These are phyloP conservation scores for sorghum (Sorghum bicolor) DNA, from an alignment of 176 grass and related monocot genomes.

Conservation along the genomic window DNA sequence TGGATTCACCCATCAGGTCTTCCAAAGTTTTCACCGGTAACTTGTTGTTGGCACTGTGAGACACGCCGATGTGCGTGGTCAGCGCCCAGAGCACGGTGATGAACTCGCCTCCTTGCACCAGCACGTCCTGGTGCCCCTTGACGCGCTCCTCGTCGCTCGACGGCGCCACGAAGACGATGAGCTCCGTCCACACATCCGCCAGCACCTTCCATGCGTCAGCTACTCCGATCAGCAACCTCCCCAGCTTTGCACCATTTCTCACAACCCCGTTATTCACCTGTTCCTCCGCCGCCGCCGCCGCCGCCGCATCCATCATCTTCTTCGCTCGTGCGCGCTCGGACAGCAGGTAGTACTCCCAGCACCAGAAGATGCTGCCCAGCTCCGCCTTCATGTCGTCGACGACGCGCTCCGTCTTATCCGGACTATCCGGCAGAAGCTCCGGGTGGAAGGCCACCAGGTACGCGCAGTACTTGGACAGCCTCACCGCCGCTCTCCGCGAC, in stretches of 20 bases:
- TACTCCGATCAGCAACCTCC: neutral
- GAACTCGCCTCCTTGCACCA: neutral
- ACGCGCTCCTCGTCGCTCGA: neutral
- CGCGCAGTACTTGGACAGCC: neutral
- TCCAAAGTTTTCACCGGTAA: no score
- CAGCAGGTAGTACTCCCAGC: neutral
- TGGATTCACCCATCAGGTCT: no score
- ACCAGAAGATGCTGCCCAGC: neutral
- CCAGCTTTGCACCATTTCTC: neutral
- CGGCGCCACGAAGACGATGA: constrained; percentile 21
- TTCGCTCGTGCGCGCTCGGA: neutral
- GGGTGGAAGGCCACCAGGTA: constrained; percentile 12
- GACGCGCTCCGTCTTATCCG: neutral
- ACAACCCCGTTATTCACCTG: neutral
- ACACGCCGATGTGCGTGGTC: neutral
- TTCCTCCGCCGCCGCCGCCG: no score
- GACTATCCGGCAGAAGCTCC: neutral
- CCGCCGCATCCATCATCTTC: neutral
- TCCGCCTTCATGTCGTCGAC: neutral
- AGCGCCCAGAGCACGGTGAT: neutral
- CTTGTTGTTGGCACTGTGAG: no score
- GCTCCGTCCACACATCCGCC: constrained; percentile 21
- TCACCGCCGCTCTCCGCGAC: neutral
- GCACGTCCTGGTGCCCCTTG: constrained; percentile 5
- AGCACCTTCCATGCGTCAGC: neutral